Conservation (phyloP, 495 filamentous ascomycete species). For the Astrocystis sublimbata region DNA sequence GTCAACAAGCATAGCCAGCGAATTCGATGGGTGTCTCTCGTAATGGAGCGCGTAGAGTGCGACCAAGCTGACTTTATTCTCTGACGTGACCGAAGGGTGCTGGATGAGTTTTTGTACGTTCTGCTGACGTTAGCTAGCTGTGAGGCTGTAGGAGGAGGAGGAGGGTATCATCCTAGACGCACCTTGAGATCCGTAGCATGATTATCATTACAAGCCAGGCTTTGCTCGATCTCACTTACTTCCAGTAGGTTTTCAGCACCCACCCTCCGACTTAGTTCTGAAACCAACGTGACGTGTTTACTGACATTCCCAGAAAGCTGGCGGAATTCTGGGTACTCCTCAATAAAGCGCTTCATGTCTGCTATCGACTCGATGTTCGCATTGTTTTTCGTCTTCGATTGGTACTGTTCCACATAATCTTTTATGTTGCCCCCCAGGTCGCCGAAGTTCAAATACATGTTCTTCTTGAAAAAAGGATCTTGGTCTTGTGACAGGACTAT, state of each 20-base stretch:
- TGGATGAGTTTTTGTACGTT: constrained; percentile 83
- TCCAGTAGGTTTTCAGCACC: constrained; percentile 83
- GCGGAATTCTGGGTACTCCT: constrained; percentile 96
- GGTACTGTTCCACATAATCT: constrained; percentile 97
- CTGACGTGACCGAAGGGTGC: constrained; percentile 66
- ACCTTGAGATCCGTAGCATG: constrained; percentile 85
- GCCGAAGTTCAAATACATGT: constrained; percentile 99
- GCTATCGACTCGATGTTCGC: constrained; percentile 94
- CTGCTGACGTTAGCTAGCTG: constrained; percentile 40
- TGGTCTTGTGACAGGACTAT: constrained; percentile 96
- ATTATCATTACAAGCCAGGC: constrained; percentile 94
- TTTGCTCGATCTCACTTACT: constrained; percentile 95
- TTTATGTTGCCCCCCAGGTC: constrained; percentile 97
- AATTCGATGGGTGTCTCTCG: constrained; percentile 76
- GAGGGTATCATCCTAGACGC: constrained; percentile 32
- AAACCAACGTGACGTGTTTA: constrained; percentile 95
- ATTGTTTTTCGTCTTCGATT: constrained; percentile 88
- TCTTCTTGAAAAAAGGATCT: constrained; percentile 99
- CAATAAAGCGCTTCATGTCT: constrained; percentile 99
- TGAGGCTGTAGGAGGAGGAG: not conserved
- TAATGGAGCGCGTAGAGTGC: constrained; percentile 93
- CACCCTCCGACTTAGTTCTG: constrained; percentile 85
- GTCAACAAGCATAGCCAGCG: constrained; percentile 79
- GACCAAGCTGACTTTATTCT: constrained; percentile 83
- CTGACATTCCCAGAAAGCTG: constrained; percentile 96